Evolutionary conservation across 257 asterid genomes (phyloP), one percentile per base, ranked within the genome.

Genomic region (Solanum clarkiae): DNA sequence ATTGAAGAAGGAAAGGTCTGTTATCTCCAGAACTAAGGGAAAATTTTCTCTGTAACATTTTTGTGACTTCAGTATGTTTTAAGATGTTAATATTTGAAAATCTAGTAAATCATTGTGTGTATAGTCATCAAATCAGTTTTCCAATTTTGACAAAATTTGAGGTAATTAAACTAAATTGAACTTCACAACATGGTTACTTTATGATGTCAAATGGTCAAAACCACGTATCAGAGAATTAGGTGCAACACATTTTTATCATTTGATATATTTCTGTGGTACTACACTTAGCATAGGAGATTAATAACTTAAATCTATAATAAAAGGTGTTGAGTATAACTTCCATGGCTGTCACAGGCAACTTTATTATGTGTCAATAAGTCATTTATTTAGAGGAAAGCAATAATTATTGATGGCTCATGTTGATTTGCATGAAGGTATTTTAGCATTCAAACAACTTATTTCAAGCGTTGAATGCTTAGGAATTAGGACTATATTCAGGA

Each of bases 1-100:
- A 84, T 93, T 86, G 99, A 97, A 92, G 99, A 97, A 91, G 99
- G 99, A 82, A 95, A 93, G 98, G 99, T 97, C 84, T 80, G 95
- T 84, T 16, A 29, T 49, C 70, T 81, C 71, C 79, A 36, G 60
- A 24, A 24, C 56, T 24, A 14, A 22, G 8, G 24, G 81, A 24
- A 13, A 49, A 13, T 49, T 9, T 75, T 75, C 40, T 75, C 20
- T 22, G 60, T 49, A 47, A 22, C 8, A 49, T 49, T 8, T 49
- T 24, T 75, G 36, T 75, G 22, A 49, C 56, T 75, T 7, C 1
- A 47, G 20, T 14, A 14, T 75, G 81, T 49, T 75, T 47, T 75
- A 49, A 24, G 45, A 22, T 75, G 81, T 44, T 47, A 75, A 49
- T 49, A 49, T 75, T 22, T 75, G 42, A 24, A 75, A 8, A 8